Base-by-base conservation (phyloP, 306 rosid genomes). In the Cucurbita argyrosperma region DNA sequence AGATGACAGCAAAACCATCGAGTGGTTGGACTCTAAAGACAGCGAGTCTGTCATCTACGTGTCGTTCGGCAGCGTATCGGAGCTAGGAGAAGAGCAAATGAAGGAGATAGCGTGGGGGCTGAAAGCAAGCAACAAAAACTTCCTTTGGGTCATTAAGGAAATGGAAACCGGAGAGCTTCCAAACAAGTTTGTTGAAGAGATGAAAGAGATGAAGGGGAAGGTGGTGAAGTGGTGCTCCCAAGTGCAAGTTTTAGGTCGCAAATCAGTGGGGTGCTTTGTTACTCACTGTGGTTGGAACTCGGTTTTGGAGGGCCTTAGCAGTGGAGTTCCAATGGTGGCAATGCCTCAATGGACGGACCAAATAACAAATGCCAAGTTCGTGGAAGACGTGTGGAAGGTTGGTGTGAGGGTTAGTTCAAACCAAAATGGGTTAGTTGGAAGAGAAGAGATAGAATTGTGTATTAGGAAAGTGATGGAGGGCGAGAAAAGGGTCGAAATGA, bases 91-190 rank as follows among this genome's bases (percentile, higher is more conserved):
- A 21, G 51, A 61, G 15, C 79, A 82, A 39, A 74, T 82, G 69
- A 58, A 70, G 21, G 79, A 78, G 40, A 26, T 78, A 11, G 61
- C 85, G 14, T 35, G 10, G 9, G 78, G 49, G 3, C 30, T 78
- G 5, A 75, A 9, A 43, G 56, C 12, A 2, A 61, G 56, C 26
- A 55, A 70, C 8, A 12, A 6, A 1, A 18, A 60, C 42, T 82
- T 78, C 75, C 53, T 78, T 37, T 78, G 82, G 82, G 77, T 70
- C 2, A 64, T 82, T 7, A 61, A 79, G 46, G 79, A 78, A 18
- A 45, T 77, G 0, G 82, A 82, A 39, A 0, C 15, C 0, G 9
- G 43, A 12, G 79, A 79, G 51, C 80, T 82, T 66, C 85, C 80
- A 0, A 45, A 37, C 10, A 56, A 76, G 13, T 82, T 79, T 6